Evolutionary conservation across 441 rosid species (phyloP), one percentile per base, ranked within the genome.

Genomic region (Erodium moschatum): DNA sequence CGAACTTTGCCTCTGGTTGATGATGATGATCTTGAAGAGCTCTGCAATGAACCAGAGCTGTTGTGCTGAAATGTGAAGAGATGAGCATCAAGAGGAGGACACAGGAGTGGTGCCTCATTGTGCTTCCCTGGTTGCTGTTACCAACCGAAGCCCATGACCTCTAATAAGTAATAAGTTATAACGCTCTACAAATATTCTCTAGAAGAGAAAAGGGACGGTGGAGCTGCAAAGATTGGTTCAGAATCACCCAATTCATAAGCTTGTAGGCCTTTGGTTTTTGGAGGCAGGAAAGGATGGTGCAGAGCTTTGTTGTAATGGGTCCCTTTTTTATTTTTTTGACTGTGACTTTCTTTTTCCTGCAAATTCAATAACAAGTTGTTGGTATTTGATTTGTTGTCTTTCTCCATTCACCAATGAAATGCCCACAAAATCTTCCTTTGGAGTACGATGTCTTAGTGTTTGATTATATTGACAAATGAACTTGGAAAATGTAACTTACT

Each of bases 201-300:
- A 12, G 54, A 13, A 48, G 54, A 13, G 15, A 11, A 48, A 48
- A 48, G 16, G 54, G 54, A 48, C 12, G 54, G 54, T 48, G 54
- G 54, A 48, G 54, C 54, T 48, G 54, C 4, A 48, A 48, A 48
- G 54, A 48, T 48, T 48, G 54, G 54, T 48, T 48, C 54, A 48
- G 54, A 48, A 48, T 48, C 54, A 48, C 54, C 54, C 54, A 48
- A 48, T 48, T 48, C 54, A 11, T 48, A 5, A 48, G 54, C 15
- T 48, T 40, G 12, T 13, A 13, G 54, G 16, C 54, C 54, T 48
- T 48, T 48, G 54, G 27, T 24, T 48, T 48, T 48, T 11, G 54
- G 54, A 48, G 54, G 54, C 54, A 48, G 5, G 5, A 48, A 48
- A 48, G 54, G 54, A 48, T 48, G 54, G 54, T 48, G 54, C 54